These are phyloP conservation scores for Gleditsia sinensis DNA, from an alignment of 306 rosid species.

Conservation along the genomic window DNA sequence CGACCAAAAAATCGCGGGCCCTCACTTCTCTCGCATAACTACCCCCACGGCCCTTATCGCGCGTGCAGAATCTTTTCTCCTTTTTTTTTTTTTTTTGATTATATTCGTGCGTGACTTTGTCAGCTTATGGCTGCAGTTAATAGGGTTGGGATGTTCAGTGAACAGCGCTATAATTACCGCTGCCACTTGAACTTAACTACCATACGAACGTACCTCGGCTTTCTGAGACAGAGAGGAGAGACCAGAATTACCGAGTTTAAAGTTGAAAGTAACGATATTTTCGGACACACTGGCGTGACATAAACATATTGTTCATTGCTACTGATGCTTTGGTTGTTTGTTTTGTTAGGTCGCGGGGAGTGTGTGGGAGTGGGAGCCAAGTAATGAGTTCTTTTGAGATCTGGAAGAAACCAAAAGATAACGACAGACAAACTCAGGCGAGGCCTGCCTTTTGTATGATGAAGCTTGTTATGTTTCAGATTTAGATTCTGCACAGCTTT, in stretches of 20 bases:
- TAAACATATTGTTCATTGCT: conserved; percentile 34
- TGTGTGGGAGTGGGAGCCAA: too few species aligned
- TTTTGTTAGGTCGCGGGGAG: conserved; percentile 6
- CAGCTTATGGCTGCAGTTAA: conserved; percentile 26
- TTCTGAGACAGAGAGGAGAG: background rate
- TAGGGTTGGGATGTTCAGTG: conserved; percentile 33
- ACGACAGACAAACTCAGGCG: conserved; percentile 8
- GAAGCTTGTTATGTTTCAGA: conserved; percentile 29
- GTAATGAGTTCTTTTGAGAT: conserved; percentile 47
- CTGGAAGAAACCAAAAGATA: conserved; percentile 39
- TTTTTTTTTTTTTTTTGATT: background rate
- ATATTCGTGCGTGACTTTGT: conserved; percentile 20
- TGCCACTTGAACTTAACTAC: conserved; percentile 7
- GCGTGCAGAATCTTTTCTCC: conserved; percentile 30
- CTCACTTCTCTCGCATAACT: conserved; percentile 34
- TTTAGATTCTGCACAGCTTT: conserved; percentile 24
- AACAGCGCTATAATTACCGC: conserved; percentile 16
- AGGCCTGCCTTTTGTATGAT: conserved; percentile 21
- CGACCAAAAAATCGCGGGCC: conserved; percentile 51
- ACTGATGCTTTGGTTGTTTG: background rate
- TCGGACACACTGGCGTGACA: conserved; percentile 33
- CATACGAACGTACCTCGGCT: background rate
- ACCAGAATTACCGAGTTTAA: background rate
- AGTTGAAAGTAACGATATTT: conserved; percentile 30
- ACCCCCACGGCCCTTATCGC: background rate